A percentile compares a stretch with the other conserved stretches of the same genome.
These are phyloP conservation scores for Salix caprea DNA, from an alignment of 345 rosid genomes.

Conservation along the genomic window DNA sequence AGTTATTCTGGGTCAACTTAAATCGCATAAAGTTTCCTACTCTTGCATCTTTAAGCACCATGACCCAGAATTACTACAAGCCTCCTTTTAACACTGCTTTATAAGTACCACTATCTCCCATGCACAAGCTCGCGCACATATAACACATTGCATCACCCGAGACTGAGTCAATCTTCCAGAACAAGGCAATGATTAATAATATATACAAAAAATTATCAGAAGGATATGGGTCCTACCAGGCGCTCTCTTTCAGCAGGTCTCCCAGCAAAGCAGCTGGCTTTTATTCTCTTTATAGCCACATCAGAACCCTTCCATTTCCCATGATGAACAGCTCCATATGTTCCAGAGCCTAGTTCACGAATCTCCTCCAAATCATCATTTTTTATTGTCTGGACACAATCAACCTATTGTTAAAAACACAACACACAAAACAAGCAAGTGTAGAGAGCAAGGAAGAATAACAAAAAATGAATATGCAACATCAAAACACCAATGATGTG, in stretches of 20 bases:
- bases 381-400: conserved; percentile 61
- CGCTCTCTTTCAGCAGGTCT: conserved; percentile 96
- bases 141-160: background rate
- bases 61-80: background rate
- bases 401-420: conserved; percentile 12
- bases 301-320: conserved; percentile 99
- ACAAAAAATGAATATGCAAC: background rate
- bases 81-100: background rate
- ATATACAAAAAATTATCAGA: background rate
- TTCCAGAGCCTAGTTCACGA: conserved; percentile 86
- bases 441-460: background rate
- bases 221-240: conserved; percentile 18
- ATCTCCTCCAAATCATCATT: conserved; percentile 95
- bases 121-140: background rate
- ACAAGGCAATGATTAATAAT: background rate
- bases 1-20: background rate
- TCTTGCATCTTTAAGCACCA: background rate
- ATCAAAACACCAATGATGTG: background rate
- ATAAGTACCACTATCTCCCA: background rate
- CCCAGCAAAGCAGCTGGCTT: conserved; percentile 99
- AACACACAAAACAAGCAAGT: background rate
- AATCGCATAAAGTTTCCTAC: background rate
- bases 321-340: conserved; percentile 96
- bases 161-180: background rate
- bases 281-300: conserved; percentile 95